A percentile compares a stretch with the other conserved stretches of the same genome.
These are phyloP conservation scores for Leccinum obscurum DNA, from an alignment of 768 basidiomycete species.

Conservation along the genomic window DNA sequence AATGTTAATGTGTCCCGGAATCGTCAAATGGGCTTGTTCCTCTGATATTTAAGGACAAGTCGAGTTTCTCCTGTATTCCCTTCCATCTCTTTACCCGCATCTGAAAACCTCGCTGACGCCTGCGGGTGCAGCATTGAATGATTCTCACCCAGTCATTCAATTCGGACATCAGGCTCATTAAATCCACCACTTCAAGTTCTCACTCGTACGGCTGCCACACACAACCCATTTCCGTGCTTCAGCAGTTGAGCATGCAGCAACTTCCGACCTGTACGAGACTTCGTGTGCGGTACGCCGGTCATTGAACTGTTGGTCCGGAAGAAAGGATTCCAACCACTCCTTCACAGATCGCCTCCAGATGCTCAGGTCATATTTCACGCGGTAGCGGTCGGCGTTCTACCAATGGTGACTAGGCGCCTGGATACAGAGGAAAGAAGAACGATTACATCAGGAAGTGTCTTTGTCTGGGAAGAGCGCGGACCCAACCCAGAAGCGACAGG, in stretches of 20 bases:
- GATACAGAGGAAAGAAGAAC: constrained; percentile 73
- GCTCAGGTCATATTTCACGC: constrained; percentile 77
- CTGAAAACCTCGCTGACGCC: constrained; percentile 12
- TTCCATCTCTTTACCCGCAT: neutral
- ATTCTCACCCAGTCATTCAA: constrained; percentile 27
- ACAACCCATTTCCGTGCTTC: constrained; percentile 12
- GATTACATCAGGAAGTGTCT: constrained; percentile 72
- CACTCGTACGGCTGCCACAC: constrained; percentile 22
- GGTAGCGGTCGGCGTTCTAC: constrained; percentile 55
- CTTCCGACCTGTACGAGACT: constrained; percentile 63
- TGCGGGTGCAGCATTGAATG: constrained; percentile 23
- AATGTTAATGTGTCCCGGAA: constrained; percentile 27
- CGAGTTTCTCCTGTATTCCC: constrained; percentile 11
- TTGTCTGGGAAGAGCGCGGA: constrained; percentile 82
- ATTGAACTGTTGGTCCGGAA: neutral
- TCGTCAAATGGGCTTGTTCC: constrained; percentile 19
- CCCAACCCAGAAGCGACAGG: constrained; percentile 65
- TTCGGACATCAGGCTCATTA: constrained; percentile 28
- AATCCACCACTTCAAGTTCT: constrained; percentile 27
- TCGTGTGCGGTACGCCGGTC: constrained; percentile 43
- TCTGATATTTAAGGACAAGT: constrained; percentile 33
- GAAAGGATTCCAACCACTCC: neutral
- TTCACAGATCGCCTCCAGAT: constrained; percentile 53
- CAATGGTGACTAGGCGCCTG: constrained; percentile 69
- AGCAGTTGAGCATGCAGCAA: constrained; percentile 49